Evolutionary conservation across 805 yeast species (phyloP).

Genomic region (Kregervanrija delftensis): DNA sequence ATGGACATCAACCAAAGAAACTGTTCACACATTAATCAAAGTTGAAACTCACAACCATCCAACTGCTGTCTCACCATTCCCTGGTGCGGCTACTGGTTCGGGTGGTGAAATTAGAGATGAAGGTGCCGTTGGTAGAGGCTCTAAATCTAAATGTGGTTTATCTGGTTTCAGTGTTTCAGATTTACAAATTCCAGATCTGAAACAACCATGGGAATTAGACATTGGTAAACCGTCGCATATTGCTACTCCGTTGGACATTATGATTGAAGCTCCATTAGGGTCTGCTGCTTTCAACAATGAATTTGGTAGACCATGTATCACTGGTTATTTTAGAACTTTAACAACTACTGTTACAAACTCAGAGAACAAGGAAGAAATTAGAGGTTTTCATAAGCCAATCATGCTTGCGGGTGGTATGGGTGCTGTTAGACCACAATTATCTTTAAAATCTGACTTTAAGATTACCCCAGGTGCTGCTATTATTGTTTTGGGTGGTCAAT

Average conservation of each 20-base stretch:
- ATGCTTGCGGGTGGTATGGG: conserved; percentile 99
- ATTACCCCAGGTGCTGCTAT: conserved; percentile 89
- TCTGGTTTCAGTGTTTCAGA: conserved; percentile 92
- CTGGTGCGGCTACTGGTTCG: conserved; percentile 99
- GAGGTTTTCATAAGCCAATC: conserved; percentile 98
- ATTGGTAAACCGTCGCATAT: conserved; percentile 91
- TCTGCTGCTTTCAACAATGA: conserved; percentile 98
- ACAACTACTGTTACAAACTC: conserved; percentile 67
- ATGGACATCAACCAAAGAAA: conserved; percentile 72
- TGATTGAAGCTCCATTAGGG: conserved; percentile 96
- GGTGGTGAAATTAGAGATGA: conserved; percentile 99
- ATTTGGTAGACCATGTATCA: conserved; percentile 96
- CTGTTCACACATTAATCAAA: conserved; percentile 83
- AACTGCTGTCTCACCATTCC: conserved; percentile 97
- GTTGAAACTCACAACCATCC: conserved; percentile 99
- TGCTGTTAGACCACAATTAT: conserved; percentile 86
- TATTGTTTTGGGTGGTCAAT: conserved; percentile 95
- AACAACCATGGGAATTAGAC: conserved; percentile 93
- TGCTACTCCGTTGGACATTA: conserved; percentile 87
- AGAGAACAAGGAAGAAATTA: conserved; percentile 60
- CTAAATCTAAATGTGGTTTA: conserved; percentile 93
- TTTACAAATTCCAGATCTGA: conserved; percentile 72
- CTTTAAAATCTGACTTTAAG: conserved; percentile 70
- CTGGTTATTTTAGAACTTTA: conserved; percentile 93
- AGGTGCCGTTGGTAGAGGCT: conserved; percentile 99